Conservation (phyloP, 2,329 filamentous ascomycete genomes). For the Aureobasidium zeae region DNA sequence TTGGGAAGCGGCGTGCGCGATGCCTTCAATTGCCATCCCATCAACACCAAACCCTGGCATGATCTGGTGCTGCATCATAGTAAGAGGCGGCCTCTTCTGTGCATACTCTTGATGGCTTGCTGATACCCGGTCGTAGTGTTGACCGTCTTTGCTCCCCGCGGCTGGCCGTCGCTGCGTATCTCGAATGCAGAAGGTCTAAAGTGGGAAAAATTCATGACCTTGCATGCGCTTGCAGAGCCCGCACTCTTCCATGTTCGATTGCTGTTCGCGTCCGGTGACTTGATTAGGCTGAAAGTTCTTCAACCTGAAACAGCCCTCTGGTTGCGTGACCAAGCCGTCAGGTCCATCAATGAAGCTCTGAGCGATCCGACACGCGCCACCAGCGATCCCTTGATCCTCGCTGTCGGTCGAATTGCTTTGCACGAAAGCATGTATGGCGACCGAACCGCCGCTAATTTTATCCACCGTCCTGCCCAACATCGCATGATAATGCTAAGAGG, state of each 20-base stretch:
- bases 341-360: constrained; percentile 36
- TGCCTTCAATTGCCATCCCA: constrained; percentile 27
- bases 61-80: constrained; percentile 25
- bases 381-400: constrained; percentile 38
- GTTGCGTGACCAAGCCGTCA: constrained; percentile 38
- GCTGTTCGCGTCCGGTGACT: constrained; percentile 27
- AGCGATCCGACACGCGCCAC: constrained; percentile 24
- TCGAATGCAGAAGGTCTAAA: constrained; percentile 29
- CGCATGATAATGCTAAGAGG: constrained; percentile 28
- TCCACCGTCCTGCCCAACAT: constrained; percentile 28
- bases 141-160: constrained; percentile 27
- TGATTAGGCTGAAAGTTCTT: constrained; percentile 29
- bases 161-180: constrained; percentile 28
- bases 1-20: constrained; percentile 19
- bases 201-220: constrained; percentile 33
- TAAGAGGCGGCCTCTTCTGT: constrained; percentile 14
- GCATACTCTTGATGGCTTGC: not conserved
- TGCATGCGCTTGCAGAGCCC: constrained; percentile 26
- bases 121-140: constrained; percentile 20
- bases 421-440: constrained; percentile 30
- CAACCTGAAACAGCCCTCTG: constrained; percentile 33
- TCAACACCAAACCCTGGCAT: constrained; percentile 25
- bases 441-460: constrained; percentile 22
- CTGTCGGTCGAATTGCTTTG: constrained; percentile 33
- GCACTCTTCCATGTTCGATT: constrained; percentile 29